These are phyloP conservation scores for Phytophthora syringae DNA, from an alignment of 352 stramenopile species.

Conservation along the genomic window DNA sequence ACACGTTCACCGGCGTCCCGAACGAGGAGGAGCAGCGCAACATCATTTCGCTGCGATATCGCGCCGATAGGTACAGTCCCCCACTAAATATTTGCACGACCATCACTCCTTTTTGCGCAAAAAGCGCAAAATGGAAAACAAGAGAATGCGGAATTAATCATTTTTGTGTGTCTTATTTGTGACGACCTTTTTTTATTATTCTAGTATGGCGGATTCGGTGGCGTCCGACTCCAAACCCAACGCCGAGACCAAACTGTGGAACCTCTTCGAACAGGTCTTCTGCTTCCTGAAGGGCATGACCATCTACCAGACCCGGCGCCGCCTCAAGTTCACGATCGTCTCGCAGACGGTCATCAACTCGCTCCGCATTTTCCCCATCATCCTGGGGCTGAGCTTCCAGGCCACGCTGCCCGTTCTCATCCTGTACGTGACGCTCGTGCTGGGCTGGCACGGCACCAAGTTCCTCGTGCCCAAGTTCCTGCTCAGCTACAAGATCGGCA, in stretches of 20 bases:
- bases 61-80: conserved; percentile 60
- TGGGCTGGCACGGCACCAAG: conserved; percentile 90
- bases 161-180: background rate
- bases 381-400: conserved; percentile 85
- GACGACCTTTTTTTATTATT: conserved; percentile 2
- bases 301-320: conserved; percentile 82
- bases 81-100: too few relatives aligned
- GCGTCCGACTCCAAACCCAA: conserved; percentile 62
- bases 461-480: conserved; percentile 88
- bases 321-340: conserved; percentile 90
- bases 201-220: conserved; percentile 83
- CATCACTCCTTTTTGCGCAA: background rate
- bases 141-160: background rate
- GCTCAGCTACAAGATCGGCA: conserved; percentile 90
- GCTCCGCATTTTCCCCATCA: conserved; percentile 86
- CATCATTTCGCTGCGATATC: conserved; percentile 88
- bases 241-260: conserved; percentile 78
- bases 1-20: conserved; percentile 69
- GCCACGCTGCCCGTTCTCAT: conserved; percentile 85
- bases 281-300: conserved; percentile 91
- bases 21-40: conserved; percentile 86
- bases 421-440: conserved; percentile 86
- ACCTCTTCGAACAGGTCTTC: conserved; percentile 84
- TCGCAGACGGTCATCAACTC: conserved; percentile 86
- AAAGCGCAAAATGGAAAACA: background rate